These are phyloP conservation scores for Plenodomus biglobosus DNA, from an alignment of 2,329 filamentous ascomycete genomes.

Conservation along the genomic window DNA sequence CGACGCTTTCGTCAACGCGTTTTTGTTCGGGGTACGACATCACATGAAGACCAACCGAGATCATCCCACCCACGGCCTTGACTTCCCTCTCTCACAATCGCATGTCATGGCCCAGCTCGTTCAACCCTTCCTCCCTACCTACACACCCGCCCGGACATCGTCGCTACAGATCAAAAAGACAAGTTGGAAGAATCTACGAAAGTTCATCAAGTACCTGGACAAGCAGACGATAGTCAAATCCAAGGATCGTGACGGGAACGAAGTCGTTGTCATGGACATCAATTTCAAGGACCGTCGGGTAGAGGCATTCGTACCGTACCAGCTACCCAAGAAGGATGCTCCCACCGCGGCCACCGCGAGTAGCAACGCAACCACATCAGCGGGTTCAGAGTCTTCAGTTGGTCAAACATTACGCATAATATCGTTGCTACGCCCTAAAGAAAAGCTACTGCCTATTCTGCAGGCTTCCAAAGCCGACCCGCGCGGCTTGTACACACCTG, in stretches of 20 bases:
- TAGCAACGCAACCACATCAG: conserved; percentile 47
- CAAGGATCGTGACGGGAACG: conserved; percentile 65
- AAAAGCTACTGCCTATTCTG: conserved; percentile 60
- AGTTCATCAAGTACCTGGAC: conserved; percentile 68
- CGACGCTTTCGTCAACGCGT: conserved; percentile 64
- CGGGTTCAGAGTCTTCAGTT: conserved; percentile 45
- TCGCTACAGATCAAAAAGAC: conserved; percentile 70
- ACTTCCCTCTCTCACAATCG: conserved; percentile 65
- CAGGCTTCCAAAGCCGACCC: conserved; percentile 53
- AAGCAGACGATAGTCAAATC: conserved; percentile 64
- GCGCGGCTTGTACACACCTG: conserved; percentile 59
- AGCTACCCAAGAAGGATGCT: conserved; percentile 60
- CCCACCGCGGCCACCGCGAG: conserved; percentile 30
- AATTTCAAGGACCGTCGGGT: conserved; percentile 62
- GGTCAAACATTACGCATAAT: conserved; percentile 55
- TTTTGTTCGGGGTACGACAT: conserved; percentile 63
- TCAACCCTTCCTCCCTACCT: conserved; percentile 66
- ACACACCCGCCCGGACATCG: conserved; percentile 56
- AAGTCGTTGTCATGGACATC: conserved; percentile 65
- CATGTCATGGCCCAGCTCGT: conserved; percentile 64
- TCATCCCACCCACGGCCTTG: conserved; percentile 57
- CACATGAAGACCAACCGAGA: conserved; percentile 59
- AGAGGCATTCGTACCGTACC: conserved; percentile 62
- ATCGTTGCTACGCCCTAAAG: conserved; percentile 59
- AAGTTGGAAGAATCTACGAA: conserved; percentile 69